Percentiles rank a stretch among this genome's conserved stretches.
Conservation (phyloP, 768 basidiomycete genomes). For the Butyriboletus loyo region DNA sequence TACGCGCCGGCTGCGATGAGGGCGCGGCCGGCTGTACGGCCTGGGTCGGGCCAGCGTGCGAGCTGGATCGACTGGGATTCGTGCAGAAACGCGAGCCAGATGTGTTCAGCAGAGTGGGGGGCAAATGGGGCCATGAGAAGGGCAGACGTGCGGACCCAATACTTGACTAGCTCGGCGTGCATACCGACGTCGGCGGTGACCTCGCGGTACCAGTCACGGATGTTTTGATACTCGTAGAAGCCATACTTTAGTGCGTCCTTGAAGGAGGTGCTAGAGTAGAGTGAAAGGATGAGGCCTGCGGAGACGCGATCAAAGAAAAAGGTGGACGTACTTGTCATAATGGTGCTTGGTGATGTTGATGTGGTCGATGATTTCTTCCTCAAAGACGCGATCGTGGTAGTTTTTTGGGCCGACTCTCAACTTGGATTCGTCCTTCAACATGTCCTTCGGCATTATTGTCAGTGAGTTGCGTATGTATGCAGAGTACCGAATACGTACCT, state of each 20-base stretch:
- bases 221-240: constrained; percentile 91
- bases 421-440: constrained; percentile 65
- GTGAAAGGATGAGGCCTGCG: background rate
- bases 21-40: constrained; percentile 55
- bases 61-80: constrained; percentile 74
- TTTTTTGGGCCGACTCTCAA: constrained; percentile 70
- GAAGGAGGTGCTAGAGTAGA: constrained; percentile 76
- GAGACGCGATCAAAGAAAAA: background rate
- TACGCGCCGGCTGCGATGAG: constrained; percentile 75
- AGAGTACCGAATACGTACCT: constrained; percentile 48
- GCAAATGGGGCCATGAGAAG: constrained; percentile 84
- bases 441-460: constrained; percentile 60
- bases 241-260: constrained; percentile 95
- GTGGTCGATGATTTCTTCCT: constrained; percentile 85
- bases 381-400: constrained; percentile 88
- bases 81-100: constrained; percentile 75
- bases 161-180: constrained; percentile 82
- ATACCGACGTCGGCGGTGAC: constrained; percentile 87
- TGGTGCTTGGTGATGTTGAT: constrained; percentile 78
- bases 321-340: constrained; percentile 68
- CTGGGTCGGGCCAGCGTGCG: constrained; percentile 78
- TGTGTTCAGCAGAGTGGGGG: constrained; percentile 91
- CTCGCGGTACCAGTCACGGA: constrained; percentile 95
- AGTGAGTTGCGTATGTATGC: background rate
- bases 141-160: constrained; percentile 81